These are phyloP conservation scores for Cenchrus purpureus DNA, from an alignment of 176 grass and related monocot genomes.

Conservation along the genomic window DNA sequence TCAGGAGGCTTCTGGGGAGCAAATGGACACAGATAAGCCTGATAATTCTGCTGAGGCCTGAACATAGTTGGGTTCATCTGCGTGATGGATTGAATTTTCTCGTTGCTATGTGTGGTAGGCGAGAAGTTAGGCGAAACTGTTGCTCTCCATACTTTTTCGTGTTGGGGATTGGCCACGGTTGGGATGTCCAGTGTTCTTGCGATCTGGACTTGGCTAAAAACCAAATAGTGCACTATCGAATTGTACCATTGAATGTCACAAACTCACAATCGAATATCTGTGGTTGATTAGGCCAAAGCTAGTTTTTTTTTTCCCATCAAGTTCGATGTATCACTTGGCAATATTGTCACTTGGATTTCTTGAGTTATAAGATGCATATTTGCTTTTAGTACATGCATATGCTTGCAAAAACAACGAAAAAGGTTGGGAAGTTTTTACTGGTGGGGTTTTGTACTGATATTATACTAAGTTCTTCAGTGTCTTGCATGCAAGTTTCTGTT, in stretches of 20 bases:
- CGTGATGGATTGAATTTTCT: neutral
- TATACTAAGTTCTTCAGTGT: neutral
- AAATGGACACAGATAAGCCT: constrained; percentile 73
- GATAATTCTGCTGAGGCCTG: constrained; percentile 34
- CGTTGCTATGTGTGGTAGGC: neutral
- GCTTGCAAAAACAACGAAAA: neutral
- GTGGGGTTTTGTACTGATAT: neutral
- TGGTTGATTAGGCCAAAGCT: neutral
- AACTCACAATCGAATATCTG: neutral
- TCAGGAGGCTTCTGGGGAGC: constrained; percentile 37
- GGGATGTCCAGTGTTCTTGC: neutral
- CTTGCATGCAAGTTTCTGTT: neutral
- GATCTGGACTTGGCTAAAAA: no score
- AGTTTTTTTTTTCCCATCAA: neutral
- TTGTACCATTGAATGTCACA: neutral
- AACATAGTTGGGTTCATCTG: constrained; percentile 19
- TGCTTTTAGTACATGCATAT: neutral
- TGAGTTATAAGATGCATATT: neutral
- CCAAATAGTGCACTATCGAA: neutral
- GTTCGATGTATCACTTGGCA: neutral
- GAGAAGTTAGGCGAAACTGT: neutral
- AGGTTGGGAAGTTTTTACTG: neutral
- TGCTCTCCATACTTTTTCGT: neutral
- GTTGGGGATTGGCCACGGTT: no score
- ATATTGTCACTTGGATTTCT: neutral